Percentiles rank a stretch among this genome's conserved stretches.
phyloP scores from a whole-genome alignment of 768 basidiomycete genomes.

The Porpolomopsis calyptriformis region DNA sequence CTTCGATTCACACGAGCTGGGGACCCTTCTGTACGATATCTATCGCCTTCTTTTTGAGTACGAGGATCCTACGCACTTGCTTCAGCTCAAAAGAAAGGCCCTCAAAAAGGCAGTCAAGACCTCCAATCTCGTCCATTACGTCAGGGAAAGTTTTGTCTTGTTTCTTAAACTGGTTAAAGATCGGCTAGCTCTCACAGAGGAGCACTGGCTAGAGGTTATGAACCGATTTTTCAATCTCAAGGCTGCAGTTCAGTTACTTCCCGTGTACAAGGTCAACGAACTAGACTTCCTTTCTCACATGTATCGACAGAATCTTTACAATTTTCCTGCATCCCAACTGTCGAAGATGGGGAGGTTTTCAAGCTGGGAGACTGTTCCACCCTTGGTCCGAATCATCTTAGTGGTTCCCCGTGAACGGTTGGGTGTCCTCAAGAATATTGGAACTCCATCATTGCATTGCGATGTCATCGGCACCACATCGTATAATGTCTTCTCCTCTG shows the following conservation, averaged over 20 bases:
- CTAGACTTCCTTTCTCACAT: conserved; percentile 40
- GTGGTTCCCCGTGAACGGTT: conserved; percentile 24
- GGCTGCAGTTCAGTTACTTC: conserved; percentile 13
- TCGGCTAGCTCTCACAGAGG: conserved; percentile 17
- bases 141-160: conserved; percentile 35
- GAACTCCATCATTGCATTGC: conserved; percentile 28
- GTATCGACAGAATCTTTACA: conserved; percentile 29
- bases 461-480: conserved; percentile 15
- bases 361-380: conserved; percentile 23
- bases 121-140: conserved; percentile 31
- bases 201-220: conserved; percentile 37
- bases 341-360: conserved; percentile 16
- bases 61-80: too few relatives aligned
- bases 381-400: conserved; percentile 25
- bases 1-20: conserved; percentile 21
- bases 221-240: conserved; percentile 20
- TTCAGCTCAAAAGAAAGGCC: too few relatives aligned
- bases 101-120: conserved; percentile 3
- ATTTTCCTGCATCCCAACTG: conserved; percentile 13
- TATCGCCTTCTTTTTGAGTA: conserved; percentile 29
- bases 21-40: conserved; percentile 26
- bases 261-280: conserved; percentile 22
- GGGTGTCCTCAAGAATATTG: conserved; percentile 18
- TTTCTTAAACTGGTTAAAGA: conserved; percentile 33
- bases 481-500: conserved; percentile 25